phyloP scores from a whole-genome alignment of 1,284 basidiomycete species.

The Trametes polyzona region DNA sequence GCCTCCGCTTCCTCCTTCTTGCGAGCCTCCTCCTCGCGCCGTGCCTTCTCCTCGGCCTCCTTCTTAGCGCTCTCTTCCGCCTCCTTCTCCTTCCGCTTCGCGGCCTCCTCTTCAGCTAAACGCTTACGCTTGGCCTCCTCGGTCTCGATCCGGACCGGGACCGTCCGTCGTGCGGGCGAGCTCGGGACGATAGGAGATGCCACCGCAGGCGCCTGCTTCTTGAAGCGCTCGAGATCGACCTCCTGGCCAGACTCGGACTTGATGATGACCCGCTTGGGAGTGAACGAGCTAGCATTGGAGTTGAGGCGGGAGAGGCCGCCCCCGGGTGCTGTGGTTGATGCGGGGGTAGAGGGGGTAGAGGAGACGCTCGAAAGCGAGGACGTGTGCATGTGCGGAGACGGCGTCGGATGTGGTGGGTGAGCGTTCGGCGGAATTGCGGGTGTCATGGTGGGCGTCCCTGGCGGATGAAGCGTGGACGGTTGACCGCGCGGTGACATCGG shows the following conservation, averaged over 20 bases:
- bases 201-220: slow-evolving; percentile 43
- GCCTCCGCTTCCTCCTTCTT: slow-evolving; percentile 45
- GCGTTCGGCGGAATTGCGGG: slow-evolving; percentile 55
- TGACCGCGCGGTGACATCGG: slow-evolving; percentile 69
- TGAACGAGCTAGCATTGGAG: slow-evolving; percentile 64
- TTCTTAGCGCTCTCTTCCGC: slow-evolving; percentile 45
- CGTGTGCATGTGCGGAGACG: slow-evolving; percentile 53
- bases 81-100: slow-evolving; percentile 44
- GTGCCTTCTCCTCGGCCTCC: slow-evolving; percentile 38
- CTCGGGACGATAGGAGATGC: slow-evolving; percentile 46
- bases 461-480: slow-evolving; percentile 56
- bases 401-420: slow-evolving; percentile 55
- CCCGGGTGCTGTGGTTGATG: slow-evolving; percentile 46
- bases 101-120: slow-evolving; percentile 52
- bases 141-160: slow-evolving; percentile 46
- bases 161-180: slow-evolving; percentile 43
- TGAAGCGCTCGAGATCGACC: slow-evolving; percentile 57
- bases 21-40: slow-evolving; percentile 35
- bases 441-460: slow-evolving; percentile 66
- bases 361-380: slow-evolving; percentile 52
- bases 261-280: slow-evolving; percentile 59
- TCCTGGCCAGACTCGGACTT: slow-evolving; percentile 63
- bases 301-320: slow-evolving; percentile 50
- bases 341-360: slow-evolving; percentile 67
- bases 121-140: slow-evolving; percentile 53